Conservation (phyloP, 1,284 basidiomycete species). For the Microbotryum saponariae region DNA sequence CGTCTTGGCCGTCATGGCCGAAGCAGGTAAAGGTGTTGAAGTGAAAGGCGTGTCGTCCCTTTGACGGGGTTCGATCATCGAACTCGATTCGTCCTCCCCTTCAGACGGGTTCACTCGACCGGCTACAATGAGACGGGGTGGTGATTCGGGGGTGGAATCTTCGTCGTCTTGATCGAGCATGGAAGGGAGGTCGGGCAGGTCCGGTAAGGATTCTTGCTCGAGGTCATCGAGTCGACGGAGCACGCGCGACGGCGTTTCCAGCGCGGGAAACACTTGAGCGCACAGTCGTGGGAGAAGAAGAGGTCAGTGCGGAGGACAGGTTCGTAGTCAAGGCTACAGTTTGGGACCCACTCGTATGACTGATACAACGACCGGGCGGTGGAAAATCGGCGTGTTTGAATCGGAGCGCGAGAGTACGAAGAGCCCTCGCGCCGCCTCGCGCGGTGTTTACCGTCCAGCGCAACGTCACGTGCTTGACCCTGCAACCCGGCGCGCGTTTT, state of each 20-base stretch:
- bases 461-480: too few relatives aligned
- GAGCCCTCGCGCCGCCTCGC: too few relatives aligned
- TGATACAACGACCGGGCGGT: too few relatives aligned
- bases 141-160: constrained; percentile 16
- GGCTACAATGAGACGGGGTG: background rate
- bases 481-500: too few relatives aligned
- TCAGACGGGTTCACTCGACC: background rate
- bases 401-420: too few relatives aligned
- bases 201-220: constrained; percentile 27
- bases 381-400: too few relatives aligned
- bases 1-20: background rate
- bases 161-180: constrained; percentile 21
- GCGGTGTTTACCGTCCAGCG: too few relatives aligned
- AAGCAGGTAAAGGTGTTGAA: constrained; percentile 20
- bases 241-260: constrained; percentile 34
- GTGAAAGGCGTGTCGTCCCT: constrained; percentile 13
- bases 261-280: background rate
- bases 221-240: constrained; percentile 25
- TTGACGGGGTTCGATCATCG: background rate
- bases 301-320: too few relatives aligned
- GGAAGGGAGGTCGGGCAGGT: constrained; percentile 29
- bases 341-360: too few relatives aligned
- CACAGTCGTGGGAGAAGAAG: background rate
- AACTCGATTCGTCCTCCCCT: background rate
- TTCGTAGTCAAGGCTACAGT: too few relatives aligned